Evolutionary conservation across 1,284 basidiomycete genomes (phyloP).

Genomic region (Mrakiaceae sp.): DNA sequence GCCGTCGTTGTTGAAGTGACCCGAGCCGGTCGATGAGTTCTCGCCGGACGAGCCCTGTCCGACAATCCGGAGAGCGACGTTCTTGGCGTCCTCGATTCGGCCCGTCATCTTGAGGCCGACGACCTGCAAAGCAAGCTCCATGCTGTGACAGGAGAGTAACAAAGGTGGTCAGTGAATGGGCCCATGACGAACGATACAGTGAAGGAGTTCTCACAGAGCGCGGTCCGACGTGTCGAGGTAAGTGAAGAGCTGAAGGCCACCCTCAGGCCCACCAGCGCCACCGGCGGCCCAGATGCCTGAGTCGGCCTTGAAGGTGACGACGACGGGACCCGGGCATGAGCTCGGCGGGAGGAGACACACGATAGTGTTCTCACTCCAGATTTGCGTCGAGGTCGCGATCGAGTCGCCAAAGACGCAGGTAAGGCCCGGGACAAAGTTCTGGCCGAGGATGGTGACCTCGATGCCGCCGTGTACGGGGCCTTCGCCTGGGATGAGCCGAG

Average conservation of each 20-base stretch:
- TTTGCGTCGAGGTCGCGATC: slow-evolving; percentile 67
- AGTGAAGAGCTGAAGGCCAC: slow-evolving; percentile 55
- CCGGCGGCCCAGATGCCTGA: slow-evolving; percentile 21
- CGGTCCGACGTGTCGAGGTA: slow-evolving; percentile 85
- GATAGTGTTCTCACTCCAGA: slow-evolving; percentile 88
- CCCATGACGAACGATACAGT: neutral
- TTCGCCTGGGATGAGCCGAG: slow-evolving; percentile 67
- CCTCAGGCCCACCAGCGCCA: slow-evolving; percentile 22
- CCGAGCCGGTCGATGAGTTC: neutral
- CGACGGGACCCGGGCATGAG: slow-evolving; percentile 69
- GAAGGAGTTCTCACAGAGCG: slow-evolving; percentile 52
- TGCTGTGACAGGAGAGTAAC: slow-evolving; percentile 39
- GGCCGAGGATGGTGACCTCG: slow-evolving; percentile 86
- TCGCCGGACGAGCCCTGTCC: slow-evolving; percentile 34
- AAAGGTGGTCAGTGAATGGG: slow-evolving; percentile 22
- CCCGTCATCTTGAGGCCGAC: slow-evolving; percentile 95
- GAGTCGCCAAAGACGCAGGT: slow-evolving; percentile 79
- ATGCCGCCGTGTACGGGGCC: slow-evolving; percentile 90
- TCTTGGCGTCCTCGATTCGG: slow-evolving; percentile 81
- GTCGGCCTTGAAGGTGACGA: slow-evolving; percentile 63
- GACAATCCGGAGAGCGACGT: slow-evolving; percentile 53
- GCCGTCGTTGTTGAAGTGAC: neutral
- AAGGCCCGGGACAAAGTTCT: slow-evolving; percentile 55
- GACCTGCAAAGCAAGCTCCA: slow-evolving; percentile 89
- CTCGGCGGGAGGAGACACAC: slow-evolving; percentile 85